Evolutionary conservation across 31 red algal genomes (phyloP), one percentile per base, ranked within the genome.

Genomic region (Porphyra umbilicalis): DNA sequence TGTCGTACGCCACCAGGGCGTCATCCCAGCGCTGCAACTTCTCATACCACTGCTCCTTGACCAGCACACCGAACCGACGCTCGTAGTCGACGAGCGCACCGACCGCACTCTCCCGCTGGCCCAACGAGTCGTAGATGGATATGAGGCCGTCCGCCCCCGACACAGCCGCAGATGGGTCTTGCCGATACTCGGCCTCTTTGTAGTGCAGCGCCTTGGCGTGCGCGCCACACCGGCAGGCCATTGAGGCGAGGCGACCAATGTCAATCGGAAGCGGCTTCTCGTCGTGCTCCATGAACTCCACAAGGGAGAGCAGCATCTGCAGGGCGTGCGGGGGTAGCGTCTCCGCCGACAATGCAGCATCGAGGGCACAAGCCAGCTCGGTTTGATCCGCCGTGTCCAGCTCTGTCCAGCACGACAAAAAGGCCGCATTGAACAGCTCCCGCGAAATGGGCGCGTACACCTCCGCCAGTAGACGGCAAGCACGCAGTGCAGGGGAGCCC

Each of bases 271-370:
- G 76, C 31, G 97, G 97, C 76, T 94, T 96, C 85, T 99, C 94
- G 80, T 96, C 97, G 67, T 99, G 97, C 81, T 99, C 97, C 97
- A 99, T 96, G 38, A 91, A 99, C 81, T 99, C 94, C 77, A 91
- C 95, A 25, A 99, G 86, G 37, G 89, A 89, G 35, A 99, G 82
- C 25, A 99, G 82, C 20, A 87, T 76, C 84, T 99, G 97, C 36
- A 96, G 39, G 8, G 92, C 92, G 89, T 88, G 91, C 30, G 96
- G 83, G 34, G 97, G 97, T 6, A 99, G 90, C 29, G 90, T 88
- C 13, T 88, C 84, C 9, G 90, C 89, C 33, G 79, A 84, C 34
- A 98, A 75, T 32, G 96, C 92, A 34, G 78, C 35, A n/a, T 85
- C 92, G 25, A 95, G 77, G 35, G 79, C 83, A 14, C 78, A 38